Evolutionary conservation across 352 stramenopile genomes (phyloP), one percentile per base, ranked within the genome.

Genomic region (Globisporangium spiculum): DNA sequence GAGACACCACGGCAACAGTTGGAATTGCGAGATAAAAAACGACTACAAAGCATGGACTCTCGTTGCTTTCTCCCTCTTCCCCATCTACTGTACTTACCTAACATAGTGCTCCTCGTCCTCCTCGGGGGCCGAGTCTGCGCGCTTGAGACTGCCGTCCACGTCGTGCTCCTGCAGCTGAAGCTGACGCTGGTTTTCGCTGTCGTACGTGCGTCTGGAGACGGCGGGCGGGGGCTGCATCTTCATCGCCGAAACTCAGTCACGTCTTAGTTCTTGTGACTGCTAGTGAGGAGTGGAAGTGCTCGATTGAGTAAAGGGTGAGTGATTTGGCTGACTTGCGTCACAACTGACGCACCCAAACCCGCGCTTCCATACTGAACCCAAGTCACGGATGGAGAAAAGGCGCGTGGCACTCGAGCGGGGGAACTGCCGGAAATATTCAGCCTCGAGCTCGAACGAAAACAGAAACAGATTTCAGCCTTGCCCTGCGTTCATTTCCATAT

Each of bases 61-160:
- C 12, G 5, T 36, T 36, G 32, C 44, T 52, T 52, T 20, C 20
- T 20, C 36, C 14, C 10, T 4, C 44, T 22, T 22, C 18, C 44
- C 18, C 8, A 20, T 22, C 16, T 12, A 9, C 32, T 52, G 5
- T 22, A 36, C 69, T n/a, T 55, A 93, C 85, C 85, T 74, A 48
- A 93, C 83, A 32, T 86, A 86, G 56, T 86, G 72, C 74, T 91
- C 85, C 62, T 87, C 82, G 41, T 86, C 80, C 22, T 77, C 76
- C 38, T 77, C 76, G 34, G 81, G 72, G 30, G 72, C 66, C 26
- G 68, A 80, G 48, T 80, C 72, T 34, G 73, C 4, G 63, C 68
- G 75, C 65, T 83, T 83, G 62, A 75, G 71, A 41, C 62, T 44
- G n/a, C 36, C 48, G 44, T 50, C 38, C 30, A 26, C 52, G 22